phyloP scores from a whole-genome alignment of 148 eudicot species.

The Chenopodium suecicum region DNA sequence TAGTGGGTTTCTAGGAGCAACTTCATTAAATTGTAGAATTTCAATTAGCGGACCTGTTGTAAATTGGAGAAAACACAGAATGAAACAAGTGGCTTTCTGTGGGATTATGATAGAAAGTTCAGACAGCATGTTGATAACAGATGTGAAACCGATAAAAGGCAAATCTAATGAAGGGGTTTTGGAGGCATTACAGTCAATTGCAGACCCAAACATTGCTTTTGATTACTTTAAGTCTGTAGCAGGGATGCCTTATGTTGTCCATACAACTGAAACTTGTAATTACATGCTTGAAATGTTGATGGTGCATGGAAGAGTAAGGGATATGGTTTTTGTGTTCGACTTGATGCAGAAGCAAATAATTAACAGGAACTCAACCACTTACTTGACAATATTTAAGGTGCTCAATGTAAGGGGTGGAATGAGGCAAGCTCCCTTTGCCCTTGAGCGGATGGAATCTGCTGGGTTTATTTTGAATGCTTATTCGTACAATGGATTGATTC shows the following conservation, averaged over 20 bases:
- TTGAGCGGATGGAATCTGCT: constrained; percentile 51
- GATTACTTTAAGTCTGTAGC: constrained; percentile 55
- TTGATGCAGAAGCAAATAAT: constrained; percentile 93
- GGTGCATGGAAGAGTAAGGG: constrained; percentile 44
- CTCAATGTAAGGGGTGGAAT: constrained; percentile 72
- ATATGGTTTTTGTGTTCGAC: constrained; percentile 80
- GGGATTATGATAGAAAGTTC: constrained; percentile 43
- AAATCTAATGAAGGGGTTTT: constrained; percentile 44
- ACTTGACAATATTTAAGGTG: constrained; percentile 69
- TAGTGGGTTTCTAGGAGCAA: constrained; percentile 19
- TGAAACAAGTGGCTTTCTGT: constrained; percentile 36
- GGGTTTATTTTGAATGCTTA: constrained; percentile 79
- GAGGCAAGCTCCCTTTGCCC: constrained; percentile 67
- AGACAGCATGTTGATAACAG: constrained; percentile 26
- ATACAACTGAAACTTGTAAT: constrained; percentile 82
- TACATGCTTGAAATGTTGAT: constrained; percentile 80
- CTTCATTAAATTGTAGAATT: constrained; percentile 25
- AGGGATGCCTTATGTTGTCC: constrained; percentile 55
- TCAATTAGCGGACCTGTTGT: constrained; percentile 30
- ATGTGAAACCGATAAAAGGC: constrained; percentile 26
- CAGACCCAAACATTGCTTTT: constrained; percentile 50
- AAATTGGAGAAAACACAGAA: constrained; percentile 47
- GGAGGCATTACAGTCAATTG: constrained; percentile 47
- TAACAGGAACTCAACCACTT: constrained; percentile 69
- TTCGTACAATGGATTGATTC: constrained; percentile 87